Evolutionary conservation across 768 basidiomycete species (phyloP).

Genomic region (Filobasidium floriforme): DNA sequence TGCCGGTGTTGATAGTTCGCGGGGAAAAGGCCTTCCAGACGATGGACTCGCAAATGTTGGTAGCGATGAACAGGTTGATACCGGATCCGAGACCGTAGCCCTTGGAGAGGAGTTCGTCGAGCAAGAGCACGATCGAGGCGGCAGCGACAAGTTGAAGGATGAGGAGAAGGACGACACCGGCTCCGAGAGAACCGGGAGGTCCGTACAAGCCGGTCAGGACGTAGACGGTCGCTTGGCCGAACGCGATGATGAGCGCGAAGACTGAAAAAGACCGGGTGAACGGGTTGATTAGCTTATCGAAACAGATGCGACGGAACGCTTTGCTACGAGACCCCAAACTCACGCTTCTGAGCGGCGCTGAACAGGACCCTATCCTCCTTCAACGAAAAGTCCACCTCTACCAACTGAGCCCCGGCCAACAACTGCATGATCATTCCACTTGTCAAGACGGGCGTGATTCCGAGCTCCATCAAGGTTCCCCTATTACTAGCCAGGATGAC

Average conservation of each 20-base stretch:
- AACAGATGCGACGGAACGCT: no score
- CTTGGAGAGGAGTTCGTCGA: slow-evolving; percentile 97
- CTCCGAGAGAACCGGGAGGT: slow-evolving; percentile 82
- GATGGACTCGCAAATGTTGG: slow-evolving; percentile 99
- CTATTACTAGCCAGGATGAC: slow-evolving; percentile 98
- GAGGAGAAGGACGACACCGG: slow-evolving; percentile 91
- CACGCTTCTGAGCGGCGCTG: slow-evolving; percentile 93
- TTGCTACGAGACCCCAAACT: slow-evolving; percentile 43
- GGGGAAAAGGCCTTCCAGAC: slow-evolving; percentile 99
- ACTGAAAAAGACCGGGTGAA: slow-evolving; percentile 51
- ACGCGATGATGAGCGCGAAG: slow-evolving; percentile 90
- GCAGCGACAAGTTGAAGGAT: slow-evolving; percentile 93
- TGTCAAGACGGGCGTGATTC: slow-evolving; percentile 94
- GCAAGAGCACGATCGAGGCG: slow-evolving; percentile 90
- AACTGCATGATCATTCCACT: slow-evolving; percentile 99
- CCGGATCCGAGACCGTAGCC: slow-evolving; percentile 98
- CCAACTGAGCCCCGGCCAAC: slow-evolving; percentile 90
- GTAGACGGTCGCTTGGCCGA: slow-evolving; percentile 95
- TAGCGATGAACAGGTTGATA: slow-evolving; percentile 97
- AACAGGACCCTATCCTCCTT: slow-evolving; percentile 97
- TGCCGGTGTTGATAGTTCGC: slow-evolving; percentile 94
- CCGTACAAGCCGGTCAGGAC: slow-evolving; percentile 96
- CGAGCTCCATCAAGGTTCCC: slow-evolving; percentile 98
- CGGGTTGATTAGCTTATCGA: no score
- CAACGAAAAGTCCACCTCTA: slow-evolving; percentile 92